Evolutionary conservation across 192 early-diverging fungal genomes (phyloP).

Genomic region (Coemansia furcata): DNA sequence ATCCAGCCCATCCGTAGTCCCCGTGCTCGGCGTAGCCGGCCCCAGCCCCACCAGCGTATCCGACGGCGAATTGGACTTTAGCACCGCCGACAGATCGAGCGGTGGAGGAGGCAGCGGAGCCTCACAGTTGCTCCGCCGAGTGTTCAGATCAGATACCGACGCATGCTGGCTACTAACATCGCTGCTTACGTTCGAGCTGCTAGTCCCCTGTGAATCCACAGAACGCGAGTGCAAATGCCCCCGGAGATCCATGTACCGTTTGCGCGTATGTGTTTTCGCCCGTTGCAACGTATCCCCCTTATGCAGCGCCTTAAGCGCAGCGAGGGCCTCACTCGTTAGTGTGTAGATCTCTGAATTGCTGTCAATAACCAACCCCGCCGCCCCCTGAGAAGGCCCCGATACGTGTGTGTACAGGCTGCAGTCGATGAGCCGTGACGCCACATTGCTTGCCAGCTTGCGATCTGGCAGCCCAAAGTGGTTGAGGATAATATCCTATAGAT

Average conservation of each 20-base stretch:
- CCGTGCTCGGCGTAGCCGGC: conserved; percentile 1
- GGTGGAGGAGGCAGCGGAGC: conserved; percentile 15
- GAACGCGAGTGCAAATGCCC: conserved; percentile 29
- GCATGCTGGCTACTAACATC: conserved; percentile 8
- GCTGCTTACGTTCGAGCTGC: neutral
- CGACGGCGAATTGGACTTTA: conserved; percentile 21
- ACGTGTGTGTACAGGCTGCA: conserved; percentile 53
- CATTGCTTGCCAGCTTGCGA: conserved; percentile 42
- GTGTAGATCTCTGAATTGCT: conserved; percentile 52
- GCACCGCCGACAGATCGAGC: conserved; percentile 20
- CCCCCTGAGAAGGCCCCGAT: conserved; percentile 26
- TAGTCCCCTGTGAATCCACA: conserved; percentile 9
- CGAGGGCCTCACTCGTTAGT: conserved; percentile 35
- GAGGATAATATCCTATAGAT: conserved; percentile 47
- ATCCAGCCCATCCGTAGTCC: neutral
- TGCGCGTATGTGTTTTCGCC: conserved; percentile 44
- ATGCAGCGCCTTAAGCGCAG: conserved; percentile 20
- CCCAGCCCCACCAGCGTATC: conserved; percentile 38
- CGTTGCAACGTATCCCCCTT: conserved; percentile 34
- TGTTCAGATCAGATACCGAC: neutral
- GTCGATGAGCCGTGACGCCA: conserved; percentile 47
- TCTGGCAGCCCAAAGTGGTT: conserved; percentile 50
- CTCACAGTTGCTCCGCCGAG: neutral
- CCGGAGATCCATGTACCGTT: conserved; percentile 39
- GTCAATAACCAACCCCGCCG: conserved; percentile 32